A percentile compares a stretch with the other conserved stretches of the same genome.
Conservation (phyloP, 176 grass and related monocot genomes). For the Tuctoria greenei region DNA sequence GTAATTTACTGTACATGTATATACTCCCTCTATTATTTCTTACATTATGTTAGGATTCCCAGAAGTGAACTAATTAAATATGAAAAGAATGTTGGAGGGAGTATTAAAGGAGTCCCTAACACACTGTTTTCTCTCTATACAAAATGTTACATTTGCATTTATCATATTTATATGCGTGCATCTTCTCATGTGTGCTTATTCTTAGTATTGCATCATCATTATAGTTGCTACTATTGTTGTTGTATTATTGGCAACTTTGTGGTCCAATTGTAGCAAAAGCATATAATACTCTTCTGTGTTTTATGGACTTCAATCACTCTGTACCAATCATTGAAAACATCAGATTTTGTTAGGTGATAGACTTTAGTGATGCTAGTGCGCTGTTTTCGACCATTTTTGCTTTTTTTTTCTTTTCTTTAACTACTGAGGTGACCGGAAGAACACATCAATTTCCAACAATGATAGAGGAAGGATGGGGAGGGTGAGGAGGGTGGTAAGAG, state of each 20-base stretch:
- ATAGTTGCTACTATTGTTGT: not conserved
- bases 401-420: not conserved
- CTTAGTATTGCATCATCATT: conserved; percentile 12
- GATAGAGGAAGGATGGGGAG: too few relatives aligned
- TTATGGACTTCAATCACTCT: not conserved
- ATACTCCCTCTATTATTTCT: not conserved
- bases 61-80: not conserved
- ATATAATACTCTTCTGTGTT: not conserved
- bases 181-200: not conserved
- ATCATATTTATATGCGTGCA: conserved; percentile 15
- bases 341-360: not conserved
- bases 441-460: too few relatives aligned
- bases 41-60: not conserved
- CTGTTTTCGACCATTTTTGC: conserved; percentile 13
- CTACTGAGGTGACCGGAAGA: too few relatives aligned
- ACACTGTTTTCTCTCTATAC: not conserved
- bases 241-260: conserved; percentile 5
- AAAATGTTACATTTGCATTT: conserved; percentile 18
- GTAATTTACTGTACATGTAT: conserved; percentile 4
- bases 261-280: not conserved
- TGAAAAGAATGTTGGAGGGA: not conserved
- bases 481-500: too few relatives aligned
- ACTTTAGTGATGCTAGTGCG: not conserved
- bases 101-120: not conserved
- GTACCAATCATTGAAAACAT: not conserved